A percentile compares a stretch with the other conserved stretches of the same genome.
Conservation (phyloP, 83 land plant species). For the Thuja plicata region DNA sequence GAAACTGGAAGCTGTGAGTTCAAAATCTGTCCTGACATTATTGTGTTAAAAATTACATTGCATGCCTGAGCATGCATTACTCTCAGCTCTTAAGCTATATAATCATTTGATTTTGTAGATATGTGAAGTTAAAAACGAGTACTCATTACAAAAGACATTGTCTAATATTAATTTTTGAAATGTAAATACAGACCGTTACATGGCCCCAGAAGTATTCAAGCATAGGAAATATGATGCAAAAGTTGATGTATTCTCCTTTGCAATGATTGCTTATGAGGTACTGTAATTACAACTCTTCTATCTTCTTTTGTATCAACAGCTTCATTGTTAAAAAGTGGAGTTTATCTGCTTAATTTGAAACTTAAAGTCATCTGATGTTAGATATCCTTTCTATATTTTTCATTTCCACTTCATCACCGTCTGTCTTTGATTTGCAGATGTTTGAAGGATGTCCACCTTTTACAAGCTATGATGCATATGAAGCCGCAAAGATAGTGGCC, state of each 20-base stretch:
- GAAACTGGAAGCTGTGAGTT: constrained; percentile 98
- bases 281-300: background rate
- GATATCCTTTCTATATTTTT: background rate
- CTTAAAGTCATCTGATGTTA: constrained; percentile 1
- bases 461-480: constrained; percentile 69
- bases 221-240: constrained; percentile 83
- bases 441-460: constrained; percentile 84
- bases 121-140: background rate
- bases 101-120: background rate
- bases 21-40: background rate
- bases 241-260: constrained; percentile 96
- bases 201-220: constrained; percentile 95
- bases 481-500: constrained; percentile 82
- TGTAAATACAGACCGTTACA: constrained; percentile 64
- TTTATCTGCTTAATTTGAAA: background rate
- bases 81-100: background rate
- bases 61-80: background rate
- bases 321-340: background rate
- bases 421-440: constrained; percentile 45
- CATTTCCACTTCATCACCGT: background rate
- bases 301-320: background rate
- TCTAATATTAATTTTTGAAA: background rate
- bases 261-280: constrained; percentile 94
- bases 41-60: background rate
- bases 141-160: background rate